Evolutionary conservation across 192 early-diverging fungal genomes (phyloP).

Genomic region (Glomus cerebriforme): DNA sequence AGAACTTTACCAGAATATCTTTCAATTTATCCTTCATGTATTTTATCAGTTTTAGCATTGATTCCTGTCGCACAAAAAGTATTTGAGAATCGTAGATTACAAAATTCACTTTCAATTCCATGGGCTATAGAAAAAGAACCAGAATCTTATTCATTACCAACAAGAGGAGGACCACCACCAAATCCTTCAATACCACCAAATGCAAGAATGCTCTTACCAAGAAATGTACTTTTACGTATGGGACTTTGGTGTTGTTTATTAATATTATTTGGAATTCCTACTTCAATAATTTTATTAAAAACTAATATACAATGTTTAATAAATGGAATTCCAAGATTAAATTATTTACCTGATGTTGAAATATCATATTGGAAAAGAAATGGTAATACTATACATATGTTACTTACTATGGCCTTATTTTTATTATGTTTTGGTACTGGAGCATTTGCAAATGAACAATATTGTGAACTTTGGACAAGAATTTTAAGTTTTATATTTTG

Average conservation of each 20-base stretch:
- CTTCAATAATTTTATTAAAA: neutral
- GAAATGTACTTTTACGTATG: constrained; percentile 24
- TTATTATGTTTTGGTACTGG: constrained; percentile 29
- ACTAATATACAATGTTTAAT: neutral
- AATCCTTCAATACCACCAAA: neutral
- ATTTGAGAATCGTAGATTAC: neutral
- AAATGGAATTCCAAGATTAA: neutral
- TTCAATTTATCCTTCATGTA: neutral
- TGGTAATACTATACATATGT: constrained; percentile 10
- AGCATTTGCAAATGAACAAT: constrained; percentile 25
- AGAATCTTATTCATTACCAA: neutral
- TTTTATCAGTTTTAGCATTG: constrained; percentile 18
- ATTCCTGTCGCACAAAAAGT: constrained; percentile 22
- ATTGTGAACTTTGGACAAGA: neutral
- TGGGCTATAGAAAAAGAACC: neutral
- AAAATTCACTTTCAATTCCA: neutral
- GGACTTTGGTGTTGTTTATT: constrained; percentile 24
- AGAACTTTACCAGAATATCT: constrained; percentile 9
- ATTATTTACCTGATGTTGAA: neutral
- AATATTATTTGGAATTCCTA: neutral
- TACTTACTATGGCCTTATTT: neutral
- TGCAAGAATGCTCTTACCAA: neutral
- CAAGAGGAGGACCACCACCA: constrained; percentile 24
- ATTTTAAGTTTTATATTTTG: constrained; percentile 5
- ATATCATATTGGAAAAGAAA: neutral